Percentiles rank a stretch among this genome's conserved stretches.
phyloP scores from a whole-genome alignment of 2,329 filamentous ascomycete genomes.

The Raffaelea albimanens region DNA sequence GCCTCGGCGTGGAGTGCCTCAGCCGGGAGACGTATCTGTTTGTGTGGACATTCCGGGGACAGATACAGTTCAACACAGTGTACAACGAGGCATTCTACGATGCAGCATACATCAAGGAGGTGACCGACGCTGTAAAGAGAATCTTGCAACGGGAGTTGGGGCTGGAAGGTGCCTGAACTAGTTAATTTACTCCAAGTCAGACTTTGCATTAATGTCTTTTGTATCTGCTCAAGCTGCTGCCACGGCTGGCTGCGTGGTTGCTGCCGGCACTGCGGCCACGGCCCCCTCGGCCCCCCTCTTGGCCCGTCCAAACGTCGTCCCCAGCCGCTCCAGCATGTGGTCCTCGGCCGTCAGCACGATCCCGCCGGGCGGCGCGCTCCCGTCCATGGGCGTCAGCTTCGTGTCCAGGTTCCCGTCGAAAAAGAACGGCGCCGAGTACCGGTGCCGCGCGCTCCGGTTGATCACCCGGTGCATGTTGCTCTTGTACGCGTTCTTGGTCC shows the following conservation, averaged over 20 bases:
- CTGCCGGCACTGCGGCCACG: not conserved
- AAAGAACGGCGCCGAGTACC: conserved; percentile 49
- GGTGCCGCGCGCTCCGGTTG: conserved; percentile 37
- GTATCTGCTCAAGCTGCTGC: no score
- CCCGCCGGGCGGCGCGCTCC: conserved; percentile 15
- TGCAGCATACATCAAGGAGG: not conserved
- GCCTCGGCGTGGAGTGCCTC: not conserved
- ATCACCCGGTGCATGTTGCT: conserved; percentile 46
- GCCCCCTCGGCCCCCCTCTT: conserved; percentile 1
- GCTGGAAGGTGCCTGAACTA: not conserved
- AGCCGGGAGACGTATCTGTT: not conserved
- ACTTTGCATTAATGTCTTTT: no score
- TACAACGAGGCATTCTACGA: not conserved
- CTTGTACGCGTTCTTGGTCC: conserved; percentile 43
- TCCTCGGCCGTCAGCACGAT: conserved; percentile 20
- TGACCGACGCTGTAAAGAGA: not conserved
- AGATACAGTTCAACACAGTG: not conserved
- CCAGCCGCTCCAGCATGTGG: conserved; percentile 23
- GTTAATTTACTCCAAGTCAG: no score
- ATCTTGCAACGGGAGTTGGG: not conserved
- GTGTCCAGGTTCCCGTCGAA: conserved; percentile 42
- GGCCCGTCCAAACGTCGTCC: conserved; percentile 17
- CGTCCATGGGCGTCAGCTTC: conserved; percentile 21
- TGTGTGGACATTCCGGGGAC: not conserved
- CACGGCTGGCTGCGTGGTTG: no score